Conservation (phyloP, 2,329 filamentous ascomycete species). For the Penicillium sclerotiorum region DNA sequence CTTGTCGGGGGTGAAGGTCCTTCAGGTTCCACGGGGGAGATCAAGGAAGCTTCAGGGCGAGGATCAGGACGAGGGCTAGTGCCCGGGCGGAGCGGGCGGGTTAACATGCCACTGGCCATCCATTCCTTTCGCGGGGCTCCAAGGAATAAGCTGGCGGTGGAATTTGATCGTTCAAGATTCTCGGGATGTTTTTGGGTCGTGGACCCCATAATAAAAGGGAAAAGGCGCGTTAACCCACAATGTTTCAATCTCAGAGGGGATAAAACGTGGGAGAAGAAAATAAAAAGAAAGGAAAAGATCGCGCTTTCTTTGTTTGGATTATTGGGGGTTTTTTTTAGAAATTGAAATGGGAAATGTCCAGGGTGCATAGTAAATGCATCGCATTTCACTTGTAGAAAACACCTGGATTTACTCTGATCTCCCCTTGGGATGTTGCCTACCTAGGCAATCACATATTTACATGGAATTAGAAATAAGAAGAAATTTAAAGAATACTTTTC, state of each 20-base stretch:
- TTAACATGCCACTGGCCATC: constrained; percentile 28
- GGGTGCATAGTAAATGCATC: too few species aligned
- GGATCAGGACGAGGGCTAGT: neutral
- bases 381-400: too few species aligned
- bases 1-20: neutral
- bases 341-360: too few species aligned
- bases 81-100: neutral
- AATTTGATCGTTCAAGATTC: constrained; percentile 37
- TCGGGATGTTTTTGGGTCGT: constrained; percentile 13
- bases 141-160: constrained; percentile 44
- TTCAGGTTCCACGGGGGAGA: constrained; percentile 25
- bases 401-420: too few species aligned
- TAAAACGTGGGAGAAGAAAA: neutral
- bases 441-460: too few species aligned
- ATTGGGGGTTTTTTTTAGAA: too few species aligned
- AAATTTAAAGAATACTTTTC: too few species aligned
- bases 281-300: neutral
- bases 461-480: too few species aligned
- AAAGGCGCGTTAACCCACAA: neutral
- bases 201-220: constrained; percentile 11
- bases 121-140: constrained; percentile 42
- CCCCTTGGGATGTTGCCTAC: too few species aligned
- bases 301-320: too few species aligned
- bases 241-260: neutral
- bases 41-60: constrained; percentile 10